These are phyloP conservation scores for Pascua guehoae DNA, from an alignment of 1,284 basidiomycete genomes.

Conservation along the genomic window DNA sequence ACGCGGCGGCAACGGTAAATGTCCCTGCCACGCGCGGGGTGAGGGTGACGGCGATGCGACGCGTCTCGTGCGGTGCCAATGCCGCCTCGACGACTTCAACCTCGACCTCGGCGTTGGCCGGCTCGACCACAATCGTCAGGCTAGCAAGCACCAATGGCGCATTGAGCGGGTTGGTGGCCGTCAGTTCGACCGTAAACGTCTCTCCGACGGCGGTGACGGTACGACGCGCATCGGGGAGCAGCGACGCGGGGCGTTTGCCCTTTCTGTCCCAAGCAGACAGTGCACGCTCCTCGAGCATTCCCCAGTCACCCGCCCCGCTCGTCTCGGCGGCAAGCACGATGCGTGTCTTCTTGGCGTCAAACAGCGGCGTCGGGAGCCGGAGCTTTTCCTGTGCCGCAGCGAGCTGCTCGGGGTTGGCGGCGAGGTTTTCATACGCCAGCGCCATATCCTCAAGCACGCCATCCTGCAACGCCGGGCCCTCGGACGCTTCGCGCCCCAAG, in stretches of 20 bases:
- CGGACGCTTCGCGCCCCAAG: conserved; percentile 42
- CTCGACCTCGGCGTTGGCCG: conserved; percentile 11
- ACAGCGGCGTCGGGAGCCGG: conserved; percentile 37
- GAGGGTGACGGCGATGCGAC: conserved; percentile 36
- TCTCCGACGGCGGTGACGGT: conserved; percentile 38
- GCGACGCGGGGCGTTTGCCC: conserved; percentile 36
- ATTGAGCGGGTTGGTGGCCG: conserved; percentile 51
- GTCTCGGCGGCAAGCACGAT: conserved; percentile 26
- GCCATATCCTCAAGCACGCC: conserved; percentile 52
- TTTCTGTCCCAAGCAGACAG: conserved; percentile 39
- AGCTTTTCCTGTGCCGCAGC: conserved; percentile 26
- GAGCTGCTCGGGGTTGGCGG: conserved; percentile 31
- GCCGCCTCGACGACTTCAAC: conserved; percentile 36
- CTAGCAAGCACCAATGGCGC: conserved; percentile 34
- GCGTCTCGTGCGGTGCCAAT: conserved; percentile 45
- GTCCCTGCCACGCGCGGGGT: conserved; percentile 21
- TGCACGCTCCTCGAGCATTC: conserved; percentile 28
- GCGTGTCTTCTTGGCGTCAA: conserved; percentile 33
- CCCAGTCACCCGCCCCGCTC: conserved; percentile 24
- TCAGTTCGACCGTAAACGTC: conserved; percentile 43
- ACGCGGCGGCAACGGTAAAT: conserved; percentile 29
- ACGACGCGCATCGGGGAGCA: conserved; percentile 27
- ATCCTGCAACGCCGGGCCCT: conserved; percentile 18
- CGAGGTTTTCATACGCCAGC: conserved; percentile 51
- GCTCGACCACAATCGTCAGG: conserved; percentile 23